A percentile compares a stretch with the other conserved stretches of the same genome.
phyloP scores from a whole-genome alignment of 2,329 filamentous ascomycete genomes.

The Diplocarpon mali region DNA sequence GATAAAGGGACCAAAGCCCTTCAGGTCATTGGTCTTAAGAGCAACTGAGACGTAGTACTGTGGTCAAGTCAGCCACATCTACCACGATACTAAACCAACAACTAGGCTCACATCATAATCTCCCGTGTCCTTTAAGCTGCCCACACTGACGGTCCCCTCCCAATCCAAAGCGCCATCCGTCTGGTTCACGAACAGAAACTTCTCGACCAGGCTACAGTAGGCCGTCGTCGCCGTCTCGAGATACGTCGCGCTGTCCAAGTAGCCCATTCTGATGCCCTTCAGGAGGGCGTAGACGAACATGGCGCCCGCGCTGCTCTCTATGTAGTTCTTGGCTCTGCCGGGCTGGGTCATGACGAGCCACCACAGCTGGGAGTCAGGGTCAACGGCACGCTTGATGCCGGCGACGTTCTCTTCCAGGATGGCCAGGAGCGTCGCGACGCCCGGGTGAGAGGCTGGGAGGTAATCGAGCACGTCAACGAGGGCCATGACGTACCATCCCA shows the following conservation, averaged over 20 bases:
- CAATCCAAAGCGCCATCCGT: slow-evolving; percentile 16
- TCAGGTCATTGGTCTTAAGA: slow-evolving; percentile 17
- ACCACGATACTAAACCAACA: too few species aligned
- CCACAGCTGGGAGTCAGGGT: slow-evolving; percentile 26
- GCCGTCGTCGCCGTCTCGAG: slow-evolving; percentile 12
- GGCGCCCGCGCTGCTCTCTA: slow-evolving; percentile 29
- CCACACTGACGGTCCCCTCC: slow-evolving; percentile 18
- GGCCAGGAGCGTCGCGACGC: not conserved
- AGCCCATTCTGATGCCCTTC: slow-evolving; percentile 29
- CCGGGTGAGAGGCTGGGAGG: slow-evolving; percentile 15
- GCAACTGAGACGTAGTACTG: slow-evolving; percentile 19
- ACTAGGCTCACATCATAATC: slow-evolving; percentile 15
- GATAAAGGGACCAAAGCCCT: slow-evolving; percentile 19
- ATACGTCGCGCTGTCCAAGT: slow-evolving; percentile 17
- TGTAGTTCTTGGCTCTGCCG: slow-evolving; percentile 27
- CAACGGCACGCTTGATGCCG: slow-evolving; percentile 13
- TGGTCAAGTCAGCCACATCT: not conserved
- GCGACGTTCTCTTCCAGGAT: slow-evolving; percentile 7
- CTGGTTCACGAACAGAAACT: slow-evolving; percentile 7
- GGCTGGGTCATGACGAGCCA: slow-evolving; percentile 30
- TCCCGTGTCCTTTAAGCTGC: slow-evolving; percentile 15
- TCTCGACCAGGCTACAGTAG: slow-evolving; percentile 16
- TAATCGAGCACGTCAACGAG: slow-evolving; percentile 29
- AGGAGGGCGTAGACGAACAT: slow-evolving; percentile 31
- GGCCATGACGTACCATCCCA: slow-evolving; percentile 31